Evolutionary conservation across 805 yeast species (phyloP).

Genomic region (Isabelozyma gotoi): DNA sequence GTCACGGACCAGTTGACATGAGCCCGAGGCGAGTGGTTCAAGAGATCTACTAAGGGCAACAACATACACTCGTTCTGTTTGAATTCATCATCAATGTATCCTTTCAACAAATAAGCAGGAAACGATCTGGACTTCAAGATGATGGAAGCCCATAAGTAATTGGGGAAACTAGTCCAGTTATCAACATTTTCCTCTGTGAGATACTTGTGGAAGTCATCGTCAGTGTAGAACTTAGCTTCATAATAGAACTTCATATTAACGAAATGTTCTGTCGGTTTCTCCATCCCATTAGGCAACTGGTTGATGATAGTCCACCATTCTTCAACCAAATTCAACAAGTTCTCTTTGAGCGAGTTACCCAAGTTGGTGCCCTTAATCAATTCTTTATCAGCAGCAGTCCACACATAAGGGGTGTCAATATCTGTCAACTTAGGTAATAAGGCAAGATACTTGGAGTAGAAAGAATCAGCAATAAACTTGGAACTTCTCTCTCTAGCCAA

Average conservation of each 20-base stretch:
- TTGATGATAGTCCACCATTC: constrained; percentile 58
- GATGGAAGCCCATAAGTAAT: constrained; percentile 72
- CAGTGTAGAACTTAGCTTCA: constrained; percentile 39
- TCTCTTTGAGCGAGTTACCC: constrained; percentile 51
- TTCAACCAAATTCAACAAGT: constrained; percentile 44
- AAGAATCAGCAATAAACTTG: constrained; percentile 13
- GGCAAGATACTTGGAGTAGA: constrained; percentile 26
- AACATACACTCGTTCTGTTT: constrained; percentile 59
- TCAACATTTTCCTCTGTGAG: constrained; percentile 17
- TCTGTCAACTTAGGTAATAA: constrained; percentile 36
- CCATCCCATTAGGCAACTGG: constrained; percentile 25
- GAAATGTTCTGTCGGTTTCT: constrained; percentile 34
- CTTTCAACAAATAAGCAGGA: constrained; percentile 65
- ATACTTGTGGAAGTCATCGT: constrained; percentile 33
- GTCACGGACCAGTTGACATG: constrained; percentile 62
- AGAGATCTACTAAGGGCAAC: constrained; percentile 73
- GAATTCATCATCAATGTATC: constrained; percentile 14
- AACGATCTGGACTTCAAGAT: constrained; percentile 79
- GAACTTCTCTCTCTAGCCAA: constrained; percentile 28
- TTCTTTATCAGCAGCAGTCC: constrained; percentile 53
- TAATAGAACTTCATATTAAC: constrained; percentile 44
- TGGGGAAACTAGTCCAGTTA: constrained; percentile 64
- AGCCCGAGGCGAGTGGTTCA: constrained; percentile 67
- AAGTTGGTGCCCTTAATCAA: constrained; percentile 70
- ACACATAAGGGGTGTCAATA: constrained; percentile 65